These are phyloP conservation scores for Trypanosoma platydactyli DNA, from an alignment of 208 protist species.

Conservation along the genomic window DNA sequence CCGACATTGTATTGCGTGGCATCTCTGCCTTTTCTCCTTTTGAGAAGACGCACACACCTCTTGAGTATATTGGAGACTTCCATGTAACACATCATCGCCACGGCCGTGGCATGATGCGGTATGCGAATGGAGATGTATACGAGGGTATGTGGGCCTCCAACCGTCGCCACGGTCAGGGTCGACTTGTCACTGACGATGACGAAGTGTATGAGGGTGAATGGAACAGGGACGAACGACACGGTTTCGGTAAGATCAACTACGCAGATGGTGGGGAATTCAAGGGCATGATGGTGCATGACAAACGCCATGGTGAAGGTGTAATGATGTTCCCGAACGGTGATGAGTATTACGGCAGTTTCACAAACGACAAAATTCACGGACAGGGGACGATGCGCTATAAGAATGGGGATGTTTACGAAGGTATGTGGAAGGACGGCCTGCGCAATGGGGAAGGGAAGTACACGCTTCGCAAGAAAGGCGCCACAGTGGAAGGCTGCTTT, in stretches of 20 bases:
- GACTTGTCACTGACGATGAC: constrained; percentile 72
- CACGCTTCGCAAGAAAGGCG: constrained; percentile 71
- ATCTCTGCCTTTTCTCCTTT: constrained; percentile 77
- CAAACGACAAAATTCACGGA: constrained; percentile 61
- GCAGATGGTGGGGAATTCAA: constrained; percentile 72
- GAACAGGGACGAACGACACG: constrained; percentile 64
- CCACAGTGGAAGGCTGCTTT: constrained; percentile 74
- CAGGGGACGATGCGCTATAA: constrained; percentile 42
- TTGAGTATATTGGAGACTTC: constrained; percentile 81
- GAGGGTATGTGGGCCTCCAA: constrained; percentile 79
- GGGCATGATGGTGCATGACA: constrained; percentile 57
- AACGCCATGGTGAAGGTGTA: constrained; percentile 75
- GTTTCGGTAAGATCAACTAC: constrained; percentile 67
- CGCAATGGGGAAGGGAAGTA: constrained; percentile 86
- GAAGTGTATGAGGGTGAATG: constrained; percentile 88
- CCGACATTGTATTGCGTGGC: constrained; percentile 53
- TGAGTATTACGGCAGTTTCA: constrained; percentile 83
- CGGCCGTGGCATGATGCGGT: constrained; percentile 65
- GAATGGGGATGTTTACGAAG: constrained; percentile 55
- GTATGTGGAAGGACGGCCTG: constrained; percentile 77
- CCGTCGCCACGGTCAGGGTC: constrained; percentile 72
- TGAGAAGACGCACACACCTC: constrained; percentile 41
- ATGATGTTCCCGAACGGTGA: constrained; percentile 85
- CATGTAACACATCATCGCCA: constrained; percentile 56
- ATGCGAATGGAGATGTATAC: constrained; percentile 83